Conservation (phyloP, 108 stramenopile species). For the Schizochytrium sp. region DNA sequence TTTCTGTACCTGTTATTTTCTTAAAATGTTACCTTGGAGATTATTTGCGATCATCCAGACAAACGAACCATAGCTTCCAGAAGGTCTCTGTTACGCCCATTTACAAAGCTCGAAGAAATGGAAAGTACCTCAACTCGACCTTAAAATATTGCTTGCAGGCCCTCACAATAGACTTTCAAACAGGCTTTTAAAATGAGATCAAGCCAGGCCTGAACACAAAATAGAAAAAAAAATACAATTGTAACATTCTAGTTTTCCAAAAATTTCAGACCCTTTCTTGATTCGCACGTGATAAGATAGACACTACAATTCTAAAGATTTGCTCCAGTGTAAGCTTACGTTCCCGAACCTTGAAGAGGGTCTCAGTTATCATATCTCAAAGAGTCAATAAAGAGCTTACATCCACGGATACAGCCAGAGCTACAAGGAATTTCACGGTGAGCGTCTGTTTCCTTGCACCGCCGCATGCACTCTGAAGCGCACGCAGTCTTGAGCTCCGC, state of each 20-base stretch:
- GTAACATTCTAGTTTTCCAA: not conserved
- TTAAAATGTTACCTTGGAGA: too few species aligned
- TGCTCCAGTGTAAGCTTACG: not conserved
- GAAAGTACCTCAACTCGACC: too few species aligned
- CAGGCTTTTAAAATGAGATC: too few species aligned
- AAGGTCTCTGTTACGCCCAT: too few species aligned
- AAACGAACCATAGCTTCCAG: too few species aligned
- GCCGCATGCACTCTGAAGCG: not conserved
- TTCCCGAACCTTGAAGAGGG: slow-evolving; percentile 8
- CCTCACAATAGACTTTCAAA: too few species aligned
- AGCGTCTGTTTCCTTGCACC: not conserved
- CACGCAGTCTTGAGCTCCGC: not conserved
- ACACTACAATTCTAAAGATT: not conserved
- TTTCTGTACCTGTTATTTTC: too few species aligned
- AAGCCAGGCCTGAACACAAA: too few species aligned
- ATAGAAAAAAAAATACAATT: too few species aligned
- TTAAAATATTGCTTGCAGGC: too few species aligned
- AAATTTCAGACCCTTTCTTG: not conserved
- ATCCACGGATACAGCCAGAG: not conserved
- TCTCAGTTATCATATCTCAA: not conserved
- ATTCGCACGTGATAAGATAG: not conserved
- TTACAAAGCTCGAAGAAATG: too few species aligned
- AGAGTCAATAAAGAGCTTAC: not conserved
- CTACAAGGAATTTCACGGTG: not conserved
- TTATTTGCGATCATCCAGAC: too few species aligned